Evolutionary conservation across 306 rosid genomes (phyloP), one percentile per base, ranked within the genome.

Genomic region (Glycine tomentella): DNA sequence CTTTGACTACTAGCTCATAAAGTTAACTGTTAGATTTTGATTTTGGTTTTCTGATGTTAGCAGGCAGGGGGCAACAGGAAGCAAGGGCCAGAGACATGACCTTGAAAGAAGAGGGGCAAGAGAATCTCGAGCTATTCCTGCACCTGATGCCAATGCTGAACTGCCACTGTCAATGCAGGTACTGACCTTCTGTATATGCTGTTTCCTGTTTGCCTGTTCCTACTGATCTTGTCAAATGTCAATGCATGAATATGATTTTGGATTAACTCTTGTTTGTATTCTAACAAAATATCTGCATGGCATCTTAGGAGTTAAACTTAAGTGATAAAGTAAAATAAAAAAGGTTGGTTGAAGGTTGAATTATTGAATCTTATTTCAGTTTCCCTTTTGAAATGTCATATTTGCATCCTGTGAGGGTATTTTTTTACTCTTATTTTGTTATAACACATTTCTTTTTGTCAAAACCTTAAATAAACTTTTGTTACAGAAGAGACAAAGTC

Each of bases 41-140:
- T 20, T 20, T 20, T 20, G 20, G 20, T 20, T 20, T 20, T 20
- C 44, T 77, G 67, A 63, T 74, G 17, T 71, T 88, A 46, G 61
- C 83, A 95, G 99, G 84, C 99, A 90, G 88, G 97, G 96, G 84
- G 91, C 92, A 57, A 86, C 87, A 45, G 95, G 92, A 85, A 84
- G 85, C 85, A 93, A 93, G 79, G 97, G 90, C 50, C 94, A 89
- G 81, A 88, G 92, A 78, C 86, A 69, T 79, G 98, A 92, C 74
- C 92, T 55, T 17, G 97, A 92, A 80, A 91, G 93, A 89, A 94
- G 85, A 85, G 94, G 90, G 33, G 59, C 90, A 71, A 87, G 94
- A 72, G 97, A 92, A 45, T 95, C 97, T 69, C 94, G 92, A 76
- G 99, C 99, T 0, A 6, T 95, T 66, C 99, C 99, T 70, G 99